Evolutionary conservation across 306 rosid species (phyloP), one percentile per base, ranked within the genome.

Genomic region (Dryas octopetala): DNA sequence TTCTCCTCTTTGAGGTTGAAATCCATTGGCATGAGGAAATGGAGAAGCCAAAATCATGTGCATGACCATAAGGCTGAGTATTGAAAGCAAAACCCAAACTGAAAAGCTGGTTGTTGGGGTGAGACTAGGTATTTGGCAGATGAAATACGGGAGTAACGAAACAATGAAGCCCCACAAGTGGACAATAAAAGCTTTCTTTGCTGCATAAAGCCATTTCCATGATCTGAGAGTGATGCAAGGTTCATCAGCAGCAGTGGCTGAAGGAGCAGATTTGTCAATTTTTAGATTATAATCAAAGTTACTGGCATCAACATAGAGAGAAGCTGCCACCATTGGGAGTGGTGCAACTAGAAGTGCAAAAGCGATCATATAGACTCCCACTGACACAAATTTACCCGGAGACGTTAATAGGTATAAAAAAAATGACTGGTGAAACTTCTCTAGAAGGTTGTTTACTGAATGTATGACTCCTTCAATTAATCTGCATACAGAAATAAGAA

Each of bases 391-490:
- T 80, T 95, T 95, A 80, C 92, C 75, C 15, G 98, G 93, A 17
- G 97, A 86, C 11, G 96, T 88, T 79, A 95, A 74, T 64, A 91
- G 91, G 87, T 95, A 95, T 55, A 90, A 86, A 73, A 95, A 95
- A 74, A 90, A 91, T 48, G 98, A 95, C 76, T 95, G 98, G 59
- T 95, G 98, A 81, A 92, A 91, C 86, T 95, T 95, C 86, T 95
- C 97, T 4, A 92, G 96, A 81, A 95, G 97, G 84, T 95, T 95
- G 86, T 95, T 95, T 74, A 95, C 93, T 2, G 97, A 91, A 41
- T 85, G 97, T 53, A 92, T 44, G 66, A 89, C 97, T 90, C 97
- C 98, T 88, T 95, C 97, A 67, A 95, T 80, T 79, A 95, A 83
- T 85, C 97, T 95, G 98, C 82, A 85, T 62, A 65, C 78, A 60